A percentile compares a stretch with the other conserved stretches of the same genome.
Conservation (phyloP, 305 asterid species). For the Fraxinus greggii region DNA sequence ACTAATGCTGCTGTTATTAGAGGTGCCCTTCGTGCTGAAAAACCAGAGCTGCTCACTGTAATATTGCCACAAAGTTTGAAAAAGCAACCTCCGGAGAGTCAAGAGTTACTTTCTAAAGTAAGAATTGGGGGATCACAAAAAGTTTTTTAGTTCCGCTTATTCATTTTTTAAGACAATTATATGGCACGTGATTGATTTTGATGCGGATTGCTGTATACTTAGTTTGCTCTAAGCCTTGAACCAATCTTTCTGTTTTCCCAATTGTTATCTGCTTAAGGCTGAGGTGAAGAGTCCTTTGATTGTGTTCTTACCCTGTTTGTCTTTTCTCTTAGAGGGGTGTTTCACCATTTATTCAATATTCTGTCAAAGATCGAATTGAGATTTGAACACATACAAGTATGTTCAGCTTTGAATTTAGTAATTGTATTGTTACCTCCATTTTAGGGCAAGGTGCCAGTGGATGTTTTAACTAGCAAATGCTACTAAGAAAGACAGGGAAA, state of each 20-base stretch:
- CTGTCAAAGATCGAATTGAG: not conserved
- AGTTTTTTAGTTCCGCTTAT: not conserved
- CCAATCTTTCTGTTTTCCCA: not conserved
- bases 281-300: not conserved
- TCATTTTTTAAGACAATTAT: not conserved
- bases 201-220: not conserved
- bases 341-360: not conserved
- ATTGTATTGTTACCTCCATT: not conserved
- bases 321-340: not conserved
- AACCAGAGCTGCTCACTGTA: constrained; percentile 86
- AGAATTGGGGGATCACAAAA: constrained; percentile 19
- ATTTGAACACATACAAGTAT: not conserved
- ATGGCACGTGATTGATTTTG: not conserved
- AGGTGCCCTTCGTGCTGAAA: constrained; percentile 99
- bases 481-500: not conserved
- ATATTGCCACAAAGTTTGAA: constrained; percentile 90
- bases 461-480: not conserved
- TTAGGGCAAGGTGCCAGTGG: not conserved
- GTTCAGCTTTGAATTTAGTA: not conserved
- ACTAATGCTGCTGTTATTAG: constrained; percentile 98
- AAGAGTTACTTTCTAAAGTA: constrained; percentile 83
- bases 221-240: not conserved
- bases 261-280: not conserved
- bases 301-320: not conserved
- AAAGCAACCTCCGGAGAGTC: constrained; percentile 92